Base-by-base conservation (phyloP, 2,329 filamentous ascomycete genomes). In the Zopfia rhizophila region DNA sequence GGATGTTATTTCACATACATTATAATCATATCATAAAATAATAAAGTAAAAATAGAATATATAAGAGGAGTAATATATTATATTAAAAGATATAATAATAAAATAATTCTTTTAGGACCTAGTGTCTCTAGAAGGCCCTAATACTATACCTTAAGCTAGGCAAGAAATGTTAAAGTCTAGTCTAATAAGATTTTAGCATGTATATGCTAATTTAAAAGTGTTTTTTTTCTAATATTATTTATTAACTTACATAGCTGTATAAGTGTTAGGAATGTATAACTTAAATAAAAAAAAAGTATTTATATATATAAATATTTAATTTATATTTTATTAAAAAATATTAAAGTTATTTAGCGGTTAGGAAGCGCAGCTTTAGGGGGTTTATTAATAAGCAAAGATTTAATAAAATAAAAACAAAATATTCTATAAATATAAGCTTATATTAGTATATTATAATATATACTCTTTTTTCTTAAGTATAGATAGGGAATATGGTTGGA, bases 51-150 rank as follows among this genome's bases (percentile, higher is more conserved):
- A n/a, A n/a, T n/a, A n/a, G n/a, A n/a, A n/a, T n/a, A n/a, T n/a
- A n/a, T n/a, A n/a, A n/a, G n/a, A n/a, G n/a, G n/a, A 19, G 23
- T 22, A n/a, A 2, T 40, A 31, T 35, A 48, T 40, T 48, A 40
- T 14, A 48, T 38, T 14, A 38, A 31, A 28, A 48, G 33, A 21
- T 48, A 40, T 19, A 30, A 37, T 10, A 40, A 40, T 25, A 48
- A 35, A 7, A 40, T 29, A 13, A 28, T 21, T n/a, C 38, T 48
- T 14, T 23, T 16, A 22, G 39, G 39, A 14, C 38, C 32, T n/a
- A 48, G 7, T 5, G 40, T 21, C 3, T 24, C 28, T 8, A 40
- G 39, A 11, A 48, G 39, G 13, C 24, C 19, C 21, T 14, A 21
- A 12, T 29, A 48, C 45, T 40, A 48, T 41, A n/a, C n/a, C 6